Evolutionary conservation across 495 filamentous ascomycete species (phyloP), one percentile per base, ranked within the genome.

Genomic region (Jackrogersella minutella): DNA sequence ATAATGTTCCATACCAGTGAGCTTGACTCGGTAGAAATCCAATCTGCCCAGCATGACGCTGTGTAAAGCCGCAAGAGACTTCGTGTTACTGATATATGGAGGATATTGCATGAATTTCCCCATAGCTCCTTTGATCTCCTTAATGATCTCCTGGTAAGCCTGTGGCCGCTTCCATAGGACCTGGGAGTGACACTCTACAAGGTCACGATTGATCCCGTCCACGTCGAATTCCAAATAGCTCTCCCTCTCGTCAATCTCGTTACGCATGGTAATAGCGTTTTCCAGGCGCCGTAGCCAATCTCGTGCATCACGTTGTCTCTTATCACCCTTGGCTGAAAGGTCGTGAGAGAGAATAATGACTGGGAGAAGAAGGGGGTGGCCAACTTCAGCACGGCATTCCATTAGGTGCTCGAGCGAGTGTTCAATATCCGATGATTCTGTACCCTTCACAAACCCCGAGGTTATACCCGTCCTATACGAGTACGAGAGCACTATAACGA

Each of bases 161-260:
- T 84, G 83, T 8, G 84, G 84, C 26, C 84, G 75, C 58, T 85
- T 85, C 84, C 84, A 86, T 22, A 86, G 73, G 2, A 85, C 83
- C 62, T 83, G 84, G 6, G 75, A 78, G 60, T 86, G 83, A 59
- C 84, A 86, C 62, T 86, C 84, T 22, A 86, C 84, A 14, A 86
- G 70, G 58, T 86, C 82, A 54, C 80, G 74, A 63, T 85, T 86
- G 69, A 86, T 80, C 37, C 78, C 75, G 62, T 86, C 83, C 6
- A 86, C 67, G 60, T 85, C 81, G 47, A 86, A 75, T 55, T 80
- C 79, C 43, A 76, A 65, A 67, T 83, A 82, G 49, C 74, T 78
- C 62, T 86, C 82, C 40, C 74, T 77, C 63, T 80, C 77, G 10
- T 79, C 78, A 26, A 85, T 82, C 69, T 85, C 84, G 22, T 75